phyloP scores from a whole-genome alignment of 331 rosid species.

The Cydonia oblonga region DNA sequence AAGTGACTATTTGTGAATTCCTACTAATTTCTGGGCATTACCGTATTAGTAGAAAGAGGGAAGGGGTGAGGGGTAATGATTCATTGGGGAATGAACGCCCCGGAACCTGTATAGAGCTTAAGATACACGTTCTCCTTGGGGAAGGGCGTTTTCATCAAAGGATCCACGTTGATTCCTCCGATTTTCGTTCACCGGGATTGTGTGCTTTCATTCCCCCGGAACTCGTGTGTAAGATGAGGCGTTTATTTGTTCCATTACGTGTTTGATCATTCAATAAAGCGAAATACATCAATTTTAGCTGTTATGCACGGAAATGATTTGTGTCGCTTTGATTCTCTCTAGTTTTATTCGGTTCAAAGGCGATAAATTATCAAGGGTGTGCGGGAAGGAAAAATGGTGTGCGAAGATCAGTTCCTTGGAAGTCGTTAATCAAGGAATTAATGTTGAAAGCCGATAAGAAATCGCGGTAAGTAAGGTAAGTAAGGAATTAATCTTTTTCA shows the following conservation, averaged over 20 bases:
- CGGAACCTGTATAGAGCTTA: conserved; percentile 37
- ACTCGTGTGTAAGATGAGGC: conserved; percentile 2
- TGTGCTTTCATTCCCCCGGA: not conserved
- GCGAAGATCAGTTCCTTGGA: not conserved
- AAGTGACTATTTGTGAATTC: conserved; percentile 5
- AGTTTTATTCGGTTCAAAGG: too few relatives aligned
- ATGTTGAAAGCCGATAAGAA: too few relatives aligned
- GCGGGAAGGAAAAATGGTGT: not conserved
- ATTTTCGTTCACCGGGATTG: conserved; percentile 5
- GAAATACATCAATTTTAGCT: not conserved
- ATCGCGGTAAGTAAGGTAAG: too few relatives aligned
- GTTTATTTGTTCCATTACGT: not conserved
- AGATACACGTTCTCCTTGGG: not conserved
- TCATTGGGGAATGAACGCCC: conserved; percentile 10
- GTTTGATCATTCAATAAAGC: conserved; percentile 3
- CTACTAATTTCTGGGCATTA: not conserved
- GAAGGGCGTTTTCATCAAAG: not conserved
- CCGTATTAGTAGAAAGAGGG: not conserved
- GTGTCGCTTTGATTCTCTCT: not conserved
- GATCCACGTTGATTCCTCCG: conserved; percentile 9
- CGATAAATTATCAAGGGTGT: not conserved
- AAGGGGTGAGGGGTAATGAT: conserved; percentile 19
- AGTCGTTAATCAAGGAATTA: too few relatives aligned
- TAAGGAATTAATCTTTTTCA: too few relatives aligned
- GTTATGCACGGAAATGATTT: not conserved